Evolutionary conservation across 495 filamentous ascomycete genomes (phyloP).

Genomic region (Xylaria nigripes): DNA sequence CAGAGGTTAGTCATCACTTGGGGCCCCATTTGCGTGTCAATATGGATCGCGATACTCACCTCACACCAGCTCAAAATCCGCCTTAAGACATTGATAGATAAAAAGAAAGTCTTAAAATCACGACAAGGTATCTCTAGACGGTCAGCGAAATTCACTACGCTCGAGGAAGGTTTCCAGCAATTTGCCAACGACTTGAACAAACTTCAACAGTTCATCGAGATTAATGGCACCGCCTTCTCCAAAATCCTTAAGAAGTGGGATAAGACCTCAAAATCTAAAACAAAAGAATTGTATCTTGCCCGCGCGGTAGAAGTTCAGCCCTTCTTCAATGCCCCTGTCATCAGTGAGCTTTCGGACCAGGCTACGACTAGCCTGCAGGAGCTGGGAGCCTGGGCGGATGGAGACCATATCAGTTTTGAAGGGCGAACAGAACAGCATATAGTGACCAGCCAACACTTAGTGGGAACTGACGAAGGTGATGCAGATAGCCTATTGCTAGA

Average conservation of each 20-base stretch:
- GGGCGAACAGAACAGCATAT: conserved; percentile 51
- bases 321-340: conserved; percentile 93
- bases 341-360: conserved; percentile 92
- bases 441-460: conserved; percentile 52
- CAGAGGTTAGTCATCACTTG: conserved; percentile 57
- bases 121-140: conserved; percentile 69
- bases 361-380: conserved; percentile 89
- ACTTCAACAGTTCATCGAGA: conserved; percentile 94
- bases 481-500: conserved; percentile 82
- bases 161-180: conserved; percentile 94
- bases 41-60: conserved; percentile 7
- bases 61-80: conserved; percentile 72
- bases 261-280: conserved; percentile 98
- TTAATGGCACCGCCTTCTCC: conserved; percentile 94
- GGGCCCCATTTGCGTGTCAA: neutral
- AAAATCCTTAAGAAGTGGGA: conserved; percentile 99
- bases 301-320: conserved; percentile 95
- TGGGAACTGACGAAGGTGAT: conserved; percentile 73
- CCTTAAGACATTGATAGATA: conserved; percentile 83
- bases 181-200: conserved; percentile 95
- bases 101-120: conserved; percentile 81
- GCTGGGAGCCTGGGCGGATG: conserved; percentile 92
- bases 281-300: conserved; percentile 93
- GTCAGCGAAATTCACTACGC: conserved; percentile 82
- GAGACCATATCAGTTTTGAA: conserved; percentile 79